Conservation (phyloP, 2,329 filamentous ascomycete genomes). For the Zymoseptoria crescenta region DNA sequence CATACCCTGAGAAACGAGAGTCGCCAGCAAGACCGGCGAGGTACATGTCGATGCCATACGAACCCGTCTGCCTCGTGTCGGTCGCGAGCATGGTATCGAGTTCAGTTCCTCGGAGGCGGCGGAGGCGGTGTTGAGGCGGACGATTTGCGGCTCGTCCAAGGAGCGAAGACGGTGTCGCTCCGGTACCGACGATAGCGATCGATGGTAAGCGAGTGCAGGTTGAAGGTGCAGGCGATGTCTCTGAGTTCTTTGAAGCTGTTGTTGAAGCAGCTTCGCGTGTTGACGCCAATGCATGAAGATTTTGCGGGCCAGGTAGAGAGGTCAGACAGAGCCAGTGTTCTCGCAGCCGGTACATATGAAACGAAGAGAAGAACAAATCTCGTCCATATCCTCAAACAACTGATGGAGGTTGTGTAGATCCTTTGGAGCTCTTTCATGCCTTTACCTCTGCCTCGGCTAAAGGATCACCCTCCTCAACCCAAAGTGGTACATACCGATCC, state of each 20-base stretch:
- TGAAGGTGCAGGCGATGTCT: conserved; percentile 12
- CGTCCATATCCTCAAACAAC: too few species aligned
- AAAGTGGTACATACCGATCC: not conserved
- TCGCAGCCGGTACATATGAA: too few species aligned
- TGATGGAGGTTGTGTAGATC: not conserved
- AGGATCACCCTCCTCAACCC: not conserved
- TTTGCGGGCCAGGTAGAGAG: too few species aligned
- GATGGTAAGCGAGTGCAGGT: conserved; percentile 8
- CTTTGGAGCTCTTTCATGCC: not conserved
- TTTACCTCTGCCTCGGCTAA: not conserved
- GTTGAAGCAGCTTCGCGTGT: not conserved
- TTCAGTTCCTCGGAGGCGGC: conserved; percentile 22
- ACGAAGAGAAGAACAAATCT: too few species aligned
- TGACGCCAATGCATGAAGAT: too few species aligned
- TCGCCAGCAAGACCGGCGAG: conserved; percentile 16
- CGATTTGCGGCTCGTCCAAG: conserved; percentile 5
- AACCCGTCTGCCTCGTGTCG: conserved; percentile 25
- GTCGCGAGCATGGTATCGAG: conserved; percentile 28
- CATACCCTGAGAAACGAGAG: conserved; percentile 6
- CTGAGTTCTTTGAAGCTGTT: conserved; percentile 2
- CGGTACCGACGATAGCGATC: conserved; percentile 32
- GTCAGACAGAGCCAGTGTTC: too few species aligned
- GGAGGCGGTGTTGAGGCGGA: conserved; percentile 8
- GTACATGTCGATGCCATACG: conserved; percentile 24
- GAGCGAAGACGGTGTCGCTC: conserved; percentile 6